Base-by-base conservation (phyloP, 805 yeast species). In the Candida vartiovaarae region DNA sequence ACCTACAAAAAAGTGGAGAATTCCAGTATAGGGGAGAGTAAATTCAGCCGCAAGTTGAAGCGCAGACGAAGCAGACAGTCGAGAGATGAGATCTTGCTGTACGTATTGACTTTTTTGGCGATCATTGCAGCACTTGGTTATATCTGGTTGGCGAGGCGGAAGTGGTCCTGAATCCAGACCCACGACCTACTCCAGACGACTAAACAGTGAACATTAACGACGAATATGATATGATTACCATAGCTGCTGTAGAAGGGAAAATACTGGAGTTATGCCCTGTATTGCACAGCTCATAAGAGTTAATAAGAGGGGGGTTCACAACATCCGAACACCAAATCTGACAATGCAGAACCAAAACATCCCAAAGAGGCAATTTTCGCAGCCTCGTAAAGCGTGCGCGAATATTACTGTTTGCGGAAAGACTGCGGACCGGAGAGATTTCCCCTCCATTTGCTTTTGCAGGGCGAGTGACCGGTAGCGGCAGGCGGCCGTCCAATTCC, bases 1-100 rank as follows among this genome's bases (percentile, higher is more conserved):
- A 42, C 29, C 35, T 37, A 41, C 23, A 37, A 45, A 5, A 24
- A 37, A 4, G 44, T 46, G 10, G 50, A 48, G 15, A 55, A 55
- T 34, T 51, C 52, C 8, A 54, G 59, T 41, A 43, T 57, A 11
- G 61, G 61, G 2, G 58, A 54, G 32, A 53, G 57, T 38, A 39
- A 47, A n/a, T 56, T 41, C 28, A 40, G 48, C 33, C 45, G 46
- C 33, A 43, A 45, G 8, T 37, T 42, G 30, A 41, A 39, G 26
- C 42, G 29, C 23, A 41, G 32, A 25, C 27, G 15, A 32, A 45
- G 44, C 35, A 47, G 38, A 31, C 39, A 34, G 28, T 8, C 44
- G 3, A 41, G 38, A 8, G 59, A 57, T 15, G 33, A 43, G 20
- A 39, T 48, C 7, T 25, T 45, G 8, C 29, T 44, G 4, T 23